Conservation (phyloP, 805 yeast genomes). For the Ogataea degrootiae region DNA sequence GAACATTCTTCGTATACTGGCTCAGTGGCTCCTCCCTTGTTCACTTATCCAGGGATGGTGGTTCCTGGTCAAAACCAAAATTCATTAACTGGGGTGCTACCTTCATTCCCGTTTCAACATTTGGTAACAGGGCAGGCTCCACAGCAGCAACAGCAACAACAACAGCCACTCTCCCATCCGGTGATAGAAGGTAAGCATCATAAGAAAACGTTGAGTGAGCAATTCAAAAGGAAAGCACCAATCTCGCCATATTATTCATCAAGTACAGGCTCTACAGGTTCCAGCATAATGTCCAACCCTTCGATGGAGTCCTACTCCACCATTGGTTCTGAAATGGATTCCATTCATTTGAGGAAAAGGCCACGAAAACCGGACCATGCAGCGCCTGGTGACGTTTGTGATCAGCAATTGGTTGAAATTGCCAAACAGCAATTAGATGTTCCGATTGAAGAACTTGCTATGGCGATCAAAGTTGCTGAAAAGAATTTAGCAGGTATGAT, state of each 20-base stretch:
- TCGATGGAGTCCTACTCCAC: slow-evolving; percentile 6
- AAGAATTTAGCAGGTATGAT: slow-evolving; percentile 16
- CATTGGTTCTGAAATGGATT: not conserved
- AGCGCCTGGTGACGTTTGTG: slow-evolving; percentile 32
- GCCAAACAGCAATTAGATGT: slow-evolving; percentile 31
- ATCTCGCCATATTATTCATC: not conserved
- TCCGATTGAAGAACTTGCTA: slow-evolving; percentile 34
- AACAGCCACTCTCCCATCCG: too few relatives aligned
- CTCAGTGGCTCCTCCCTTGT: slow-evolving; percentile 2
- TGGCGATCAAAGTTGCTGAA: slow-evolving; percentile 30
- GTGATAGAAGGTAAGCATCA: too few relatives aligned
- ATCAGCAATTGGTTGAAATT: slow-evolving; percentile 33
- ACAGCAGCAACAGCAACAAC: too few relatives aligned
- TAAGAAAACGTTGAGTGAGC: not conserved
- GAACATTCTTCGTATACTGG: slow-evolving; percentile 1
- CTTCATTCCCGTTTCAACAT: not conserved
- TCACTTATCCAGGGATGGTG: not conserved
- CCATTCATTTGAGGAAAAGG: slow-evolving; percentile 19
- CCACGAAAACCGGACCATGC: slow-evolving; percentile 30
- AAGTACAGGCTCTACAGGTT: not conserved
- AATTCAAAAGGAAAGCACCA: not conserved
- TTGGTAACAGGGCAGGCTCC: not conserved
- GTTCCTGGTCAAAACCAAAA: not conserved
- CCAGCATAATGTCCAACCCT: slow-evolving; percentile 8
- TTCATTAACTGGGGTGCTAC: not conserved